Evolutionary conservation across 805 yeast species (phyloP).

Genomic region (Priceomyces fermenticarens): DNA sequence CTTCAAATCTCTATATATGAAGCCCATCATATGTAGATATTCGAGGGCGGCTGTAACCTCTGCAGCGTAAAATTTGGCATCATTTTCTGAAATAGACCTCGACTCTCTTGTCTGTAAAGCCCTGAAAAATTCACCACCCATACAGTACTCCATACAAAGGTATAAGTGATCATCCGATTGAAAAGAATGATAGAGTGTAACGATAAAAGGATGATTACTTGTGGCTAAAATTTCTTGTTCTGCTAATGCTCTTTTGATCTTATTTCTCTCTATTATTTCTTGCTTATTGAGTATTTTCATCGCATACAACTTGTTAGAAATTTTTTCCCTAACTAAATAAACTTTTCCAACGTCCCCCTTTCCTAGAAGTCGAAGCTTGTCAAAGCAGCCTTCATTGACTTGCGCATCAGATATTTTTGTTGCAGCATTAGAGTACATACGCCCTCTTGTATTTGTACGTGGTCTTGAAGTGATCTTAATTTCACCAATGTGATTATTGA

Average conservation of each 20-base stretch:
- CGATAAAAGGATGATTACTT: conserved; percentile 95
- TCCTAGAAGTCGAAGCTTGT: conserved; percentile 85
- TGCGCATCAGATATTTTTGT: conserved; percentile 72
- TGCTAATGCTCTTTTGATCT: conserved; percentile 90
- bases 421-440: conserved; percentile 73
- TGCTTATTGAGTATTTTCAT: conserved; percentile 87
- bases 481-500: conserved; percentile 43
- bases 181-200: conserved; percentile 92
- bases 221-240: conserved; percentile 97
- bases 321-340: conserved; percentile 81
- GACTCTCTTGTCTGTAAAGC: conserved; percentile 89
- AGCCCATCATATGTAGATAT: conserved; percentile 94
- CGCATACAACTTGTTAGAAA: conserved; percentile 74
- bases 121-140: conserved; percentile 98
- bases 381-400: conserved; percentile 85
- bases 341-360: conserved; percentile 98
- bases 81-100: conserved; percentile 81
- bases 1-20: conserved; percentile 91
- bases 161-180: conserved; percentile 90
- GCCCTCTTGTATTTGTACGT: conserved; percentile 39
- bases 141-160: conserved; percentile 97
- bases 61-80: conserved; percentile 91
- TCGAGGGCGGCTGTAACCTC: conserved; percentile 97
- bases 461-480: conserved; percentile 33
- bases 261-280: conserved; percentile 94